Conservation (phyloP, 1,139 yeast species). For the Sporopachydermia cereana region DNA sequence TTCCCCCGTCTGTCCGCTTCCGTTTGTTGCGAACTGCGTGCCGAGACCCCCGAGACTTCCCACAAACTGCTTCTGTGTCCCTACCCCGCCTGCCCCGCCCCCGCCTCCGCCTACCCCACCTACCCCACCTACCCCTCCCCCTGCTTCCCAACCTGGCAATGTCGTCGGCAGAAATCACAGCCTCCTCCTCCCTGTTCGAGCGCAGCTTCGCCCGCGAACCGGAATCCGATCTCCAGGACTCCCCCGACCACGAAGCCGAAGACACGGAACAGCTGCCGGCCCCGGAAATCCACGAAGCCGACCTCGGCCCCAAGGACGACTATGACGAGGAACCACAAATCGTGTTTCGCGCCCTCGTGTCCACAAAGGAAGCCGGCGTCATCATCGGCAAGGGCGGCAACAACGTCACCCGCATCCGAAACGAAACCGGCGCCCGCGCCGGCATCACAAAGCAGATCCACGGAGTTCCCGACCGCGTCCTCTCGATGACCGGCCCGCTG, state of each 20-base stretch:
- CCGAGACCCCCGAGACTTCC: no score
- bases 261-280: no score
- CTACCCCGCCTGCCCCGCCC: no score
- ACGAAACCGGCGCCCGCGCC: slow-evolving; percentile 70
- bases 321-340: background rate
- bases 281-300: no score
- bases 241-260: background rate
- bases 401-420: slow-evolving; percentile 70
- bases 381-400: slow-evolving; percentile 82
- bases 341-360: slow-evolving; percentile 47
- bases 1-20: no score
- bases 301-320: background rate
- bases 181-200: slow-evolving; percentile 1
- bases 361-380: slow-evolving; percentile 85
- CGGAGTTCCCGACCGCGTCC: slow-evolving; percentile 76
- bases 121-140: no score
- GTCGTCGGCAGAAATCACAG: slow-evolving; percentile 3
- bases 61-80: no score
- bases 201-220: slow-evolving; percentile 5
- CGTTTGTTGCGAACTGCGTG: no score
- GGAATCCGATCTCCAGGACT: background rate
- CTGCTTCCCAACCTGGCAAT: background rate
- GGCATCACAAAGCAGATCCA: slow-evolving; percentile 77
- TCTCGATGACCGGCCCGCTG: slow-evolving; percentile 72
- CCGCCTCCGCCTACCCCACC: no score